Evolutionary conservation across 73 alveolate genomes (phyloP).

Genomic region (Paramecium bursaria): DNA sequence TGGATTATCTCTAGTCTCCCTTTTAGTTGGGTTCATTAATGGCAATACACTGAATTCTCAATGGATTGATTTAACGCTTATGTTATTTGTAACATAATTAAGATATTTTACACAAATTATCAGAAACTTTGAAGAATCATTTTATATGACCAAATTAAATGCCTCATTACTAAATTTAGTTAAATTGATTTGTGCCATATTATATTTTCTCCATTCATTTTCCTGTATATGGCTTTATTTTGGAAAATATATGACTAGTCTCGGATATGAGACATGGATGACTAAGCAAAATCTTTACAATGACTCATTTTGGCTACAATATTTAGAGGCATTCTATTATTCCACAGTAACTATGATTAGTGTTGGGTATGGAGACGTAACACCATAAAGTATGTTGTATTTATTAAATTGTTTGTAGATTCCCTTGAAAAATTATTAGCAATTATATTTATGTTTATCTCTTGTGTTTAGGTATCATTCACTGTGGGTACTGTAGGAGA

Average conservation of each 20-base stretch:
- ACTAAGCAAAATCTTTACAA: not conserved
- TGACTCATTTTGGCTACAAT: slow-evolving; percentile 3
- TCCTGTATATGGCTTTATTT: slow-evolving; percentile 29
- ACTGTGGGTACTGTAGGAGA: slow-evolving; percentile 55
- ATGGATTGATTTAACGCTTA: not conserved
- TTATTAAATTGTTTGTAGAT: not conserved
- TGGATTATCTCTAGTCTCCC: not conserved
- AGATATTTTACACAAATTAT: slow-evolving; percentile 7
- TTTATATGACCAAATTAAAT: slow-evolving; percentile 5
- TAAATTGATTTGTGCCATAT: slow-evolving; percentile 1
- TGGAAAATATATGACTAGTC: not conserved
- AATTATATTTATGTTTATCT: slow-evolving; percentile 40
- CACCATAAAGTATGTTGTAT: slow-evolving; percentile 45
- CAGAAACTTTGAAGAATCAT: slow-evolving; percentile 43
- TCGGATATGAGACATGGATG: not conserved
- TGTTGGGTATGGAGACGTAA: slow-evolving; percentile 69
- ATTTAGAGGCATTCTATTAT: slow-evolving; percentile 62
- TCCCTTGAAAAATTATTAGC: slow-evolving; percentile 21
- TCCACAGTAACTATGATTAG: slow-evolving; percentile 62
- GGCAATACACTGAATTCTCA: not conserved
- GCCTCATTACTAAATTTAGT: slow-evolving; percentile 11
- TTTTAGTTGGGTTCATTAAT: slow-evolving; percentile 29
- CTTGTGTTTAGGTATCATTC: slow-evolving; percentile 34
- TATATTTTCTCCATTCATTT: slow-evolving; percentile 13
- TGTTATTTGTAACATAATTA: not conserved